phyloP scores from a whole-genome alignment of 2,329 filamentous ascomycete genomes.

The Gnomoniopsis sp. region DNA sequence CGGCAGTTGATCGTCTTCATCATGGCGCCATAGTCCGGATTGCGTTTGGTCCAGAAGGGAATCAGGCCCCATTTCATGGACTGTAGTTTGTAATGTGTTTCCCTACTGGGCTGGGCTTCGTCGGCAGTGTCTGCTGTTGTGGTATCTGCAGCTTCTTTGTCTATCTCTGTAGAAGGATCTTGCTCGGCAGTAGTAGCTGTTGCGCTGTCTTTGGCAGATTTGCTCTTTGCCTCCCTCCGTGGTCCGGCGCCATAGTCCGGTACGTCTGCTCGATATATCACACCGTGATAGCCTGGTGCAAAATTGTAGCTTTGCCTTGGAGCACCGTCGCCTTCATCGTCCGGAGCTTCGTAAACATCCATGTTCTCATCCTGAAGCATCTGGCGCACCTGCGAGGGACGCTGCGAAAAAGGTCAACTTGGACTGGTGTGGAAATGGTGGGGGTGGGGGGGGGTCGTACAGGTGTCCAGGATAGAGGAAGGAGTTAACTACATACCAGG shows the following conservation, averaged over 20 bases:
- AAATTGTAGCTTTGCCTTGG: slow-evolving; percentile 86
- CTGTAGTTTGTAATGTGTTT: slow-evolving; percentile 74
- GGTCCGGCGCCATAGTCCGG: slow-evolving; percentile 56
- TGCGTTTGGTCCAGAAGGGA: slow-evolving; percentile 88
- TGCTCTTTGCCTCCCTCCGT: slow-evolving; percentile 22
- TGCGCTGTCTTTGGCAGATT: slow-evolving; percentile 21
- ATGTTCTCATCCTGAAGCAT: slow-evolving; percentile 73
- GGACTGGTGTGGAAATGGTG: no score
- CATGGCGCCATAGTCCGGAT: slow-evolving; percentile 71
- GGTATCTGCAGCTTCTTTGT: no score
- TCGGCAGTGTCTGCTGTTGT: background rate
- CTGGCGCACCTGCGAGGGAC: slow-evolving; percentile 70
- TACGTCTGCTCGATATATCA: slow-evolving; percentile 78
- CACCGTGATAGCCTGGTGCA: slow-evolving; percentile 78
- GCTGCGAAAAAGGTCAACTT: slow-evolving; percentile 42
- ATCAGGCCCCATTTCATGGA: slow-evolving; percentile 95
- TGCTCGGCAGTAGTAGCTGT: slow-evolving; percentile 12
- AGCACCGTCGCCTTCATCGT: slow-evolving; percentile 59
- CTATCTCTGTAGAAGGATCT: background rate
- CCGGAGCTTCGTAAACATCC: slow-evolving; percentile 66
- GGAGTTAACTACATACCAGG: slow-evolving; percentile 34
- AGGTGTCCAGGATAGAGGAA: background rate
- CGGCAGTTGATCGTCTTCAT: slow-evolving; percentile 95
- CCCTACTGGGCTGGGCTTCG: slow-evolving; percentile 4
- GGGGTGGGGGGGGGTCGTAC: background rate